Evolutionary conservation across 495 filamentous ascomycete genomes (phyloP).

Genomic region (Lasiosphaeria miniovina): DNA sequence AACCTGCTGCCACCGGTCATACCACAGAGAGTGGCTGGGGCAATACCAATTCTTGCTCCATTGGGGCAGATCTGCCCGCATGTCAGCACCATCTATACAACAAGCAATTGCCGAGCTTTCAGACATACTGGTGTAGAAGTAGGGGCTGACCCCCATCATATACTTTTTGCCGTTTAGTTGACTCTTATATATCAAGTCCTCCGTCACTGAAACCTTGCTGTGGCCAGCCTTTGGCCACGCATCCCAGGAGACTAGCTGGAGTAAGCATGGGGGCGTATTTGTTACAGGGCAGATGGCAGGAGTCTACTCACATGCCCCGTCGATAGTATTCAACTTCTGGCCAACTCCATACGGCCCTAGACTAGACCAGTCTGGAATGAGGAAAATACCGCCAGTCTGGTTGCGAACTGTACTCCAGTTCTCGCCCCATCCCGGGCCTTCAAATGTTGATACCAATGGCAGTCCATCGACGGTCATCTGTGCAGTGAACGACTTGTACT

Average conservation of each 20-base stretch:
- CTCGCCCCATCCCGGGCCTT: slow-evolving; percentile 53
- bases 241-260: slow-evolving; percentile 57
- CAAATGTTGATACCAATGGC: slow-evolving; percentile 72
- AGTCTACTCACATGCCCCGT: slow-evolving; percentile 53
- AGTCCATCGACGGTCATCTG: slow-evolving; percentile 55
- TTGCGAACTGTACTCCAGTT: slow-evolving; percentile 59
- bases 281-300: neutral
- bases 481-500: slow-evolving; percentile 47
- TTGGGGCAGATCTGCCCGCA: slow-evolving; percentile 55
- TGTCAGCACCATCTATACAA: neutral
- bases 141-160: slow-evolving; percentile 79
- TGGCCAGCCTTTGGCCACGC: slow-evolving; percentile 66
- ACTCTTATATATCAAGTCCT: slow-evolving; percentile 54
- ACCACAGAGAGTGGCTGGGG: slow-evolving; percentile 69
- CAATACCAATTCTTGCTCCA: slow-evolving; percentile 75
- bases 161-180: slow-evolving; percentile 56
- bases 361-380: slow-evolving; percentile 64
- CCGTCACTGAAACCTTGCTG: slow-evolving; percentile 47
- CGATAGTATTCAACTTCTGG: slow-evolving; percentile 45
- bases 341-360: slow-evolving; percentile 51
- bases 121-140: slow-evolving; percentile 61
- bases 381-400: slow-evolving; percentile 49
- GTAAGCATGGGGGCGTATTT: neutral
- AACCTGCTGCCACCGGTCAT: slow-evolving; percentile 68
- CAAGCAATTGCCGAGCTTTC: neutral